phyloP scores from a whole-genome alignment of 345 rosid genomes.

The Acer yangbiense region DNA sequence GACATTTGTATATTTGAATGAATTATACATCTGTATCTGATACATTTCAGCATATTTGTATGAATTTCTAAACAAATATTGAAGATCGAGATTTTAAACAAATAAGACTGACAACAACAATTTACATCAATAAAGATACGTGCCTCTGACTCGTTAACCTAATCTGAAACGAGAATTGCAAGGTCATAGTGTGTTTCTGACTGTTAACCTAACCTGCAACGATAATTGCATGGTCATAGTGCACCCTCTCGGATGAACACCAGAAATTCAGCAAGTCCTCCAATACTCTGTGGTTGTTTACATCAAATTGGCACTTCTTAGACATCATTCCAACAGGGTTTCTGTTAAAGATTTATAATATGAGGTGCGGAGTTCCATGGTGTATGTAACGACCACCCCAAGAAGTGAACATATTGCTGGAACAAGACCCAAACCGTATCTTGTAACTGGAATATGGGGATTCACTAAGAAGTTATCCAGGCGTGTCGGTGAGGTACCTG shows the following conservation, averaged over 20 bases:
- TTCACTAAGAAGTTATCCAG: conserved; percentile 25
- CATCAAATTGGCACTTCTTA: too few species aligned
- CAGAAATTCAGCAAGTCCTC: background rate
- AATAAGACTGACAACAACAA: too few species aligned
- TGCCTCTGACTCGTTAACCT: background rate
- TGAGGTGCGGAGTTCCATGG: conserved; percentile 65
- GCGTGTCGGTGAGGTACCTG: conserved; percentile 54
- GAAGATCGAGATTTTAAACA: background rate
- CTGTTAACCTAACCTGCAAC: background rate
- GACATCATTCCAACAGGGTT: conserved; percentile 66
- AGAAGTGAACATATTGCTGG: conserved; percentile 79
- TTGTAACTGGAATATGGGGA: conserved; percentile 57
- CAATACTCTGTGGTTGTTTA: background rate
- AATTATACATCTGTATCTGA: too few species aligned
- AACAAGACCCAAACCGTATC: conserved; percentile 86
- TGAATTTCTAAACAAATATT: background rate
- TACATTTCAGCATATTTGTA: background rate
- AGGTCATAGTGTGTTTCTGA: background rate
- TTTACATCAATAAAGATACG: background rate
- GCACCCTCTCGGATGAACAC: background rate
- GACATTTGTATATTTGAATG: conserved; percentile 33
- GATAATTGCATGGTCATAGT: background rate
- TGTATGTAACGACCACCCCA: conserved; percentile 66
- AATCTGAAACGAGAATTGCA: too few species aligned
- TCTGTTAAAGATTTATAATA: conserved; percentile 50